Conservation (phyloP, 73 alveolate species). For the Urostyla sp. region DNA sequence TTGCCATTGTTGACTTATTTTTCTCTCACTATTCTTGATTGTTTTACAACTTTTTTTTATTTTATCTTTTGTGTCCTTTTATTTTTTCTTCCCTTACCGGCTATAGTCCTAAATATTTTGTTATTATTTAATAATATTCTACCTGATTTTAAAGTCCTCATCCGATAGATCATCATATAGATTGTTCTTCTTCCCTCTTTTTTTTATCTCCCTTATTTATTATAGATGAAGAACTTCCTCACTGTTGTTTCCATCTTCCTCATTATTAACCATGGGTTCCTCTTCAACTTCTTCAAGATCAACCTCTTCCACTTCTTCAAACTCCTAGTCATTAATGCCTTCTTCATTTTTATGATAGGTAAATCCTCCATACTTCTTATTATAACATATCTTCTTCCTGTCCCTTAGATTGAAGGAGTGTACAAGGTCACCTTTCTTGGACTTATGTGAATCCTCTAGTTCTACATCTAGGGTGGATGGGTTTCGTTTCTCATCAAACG, state of each 20-base stretch:
- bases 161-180: neutral
- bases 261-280: too few relatives aligned
- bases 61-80: slow-evolving; percentile 9
- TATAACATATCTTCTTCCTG: neutral
- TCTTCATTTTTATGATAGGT: neutral
- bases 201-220: neutral
- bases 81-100: neutral
- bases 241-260: too few relatives aligned
- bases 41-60: neutral
- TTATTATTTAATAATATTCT: neutral
- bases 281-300: neutral
- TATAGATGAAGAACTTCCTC: neutral
- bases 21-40: neutral
- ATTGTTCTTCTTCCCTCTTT: too few relatives aligned
- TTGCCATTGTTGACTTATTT: neutral
- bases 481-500: too few relatives aligned
- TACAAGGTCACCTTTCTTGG: too few relatives aligned
- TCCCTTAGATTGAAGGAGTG: slow-evolving; percentile 33
- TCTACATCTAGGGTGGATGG: too few relatives aligned
- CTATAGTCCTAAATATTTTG: neutral
- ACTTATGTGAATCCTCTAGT: too few relatives aligned
- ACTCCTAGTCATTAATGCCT: neutral
- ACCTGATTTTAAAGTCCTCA: slow-evolving; percentile 17
- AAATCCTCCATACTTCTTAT: neutral
- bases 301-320: neutral